These are phyloP conservation scores for Solanum ahanhuiri DNA, from an alignment of 257 asterid species.

Conservation along the genomic window DNA sequence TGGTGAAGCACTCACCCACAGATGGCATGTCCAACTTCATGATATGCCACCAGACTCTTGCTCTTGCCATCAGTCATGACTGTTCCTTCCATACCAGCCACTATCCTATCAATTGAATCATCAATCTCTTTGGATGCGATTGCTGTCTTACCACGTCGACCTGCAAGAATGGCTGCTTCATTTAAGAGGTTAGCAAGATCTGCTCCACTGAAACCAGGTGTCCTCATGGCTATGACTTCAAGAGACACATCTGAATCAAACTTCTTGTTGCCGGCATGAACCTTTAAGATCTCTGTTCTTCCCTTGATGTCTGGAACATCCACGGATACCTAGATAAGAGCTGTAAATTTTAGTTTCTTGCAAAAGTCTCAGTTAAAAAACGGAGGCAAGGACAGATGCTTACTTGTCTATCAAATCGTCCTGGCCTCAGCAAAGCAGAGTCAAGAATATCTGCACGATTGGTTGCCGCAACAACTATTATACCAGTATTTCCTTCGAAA, in stretches of 20 bases:
- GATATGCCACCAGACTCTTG: conserved; percentile 97
- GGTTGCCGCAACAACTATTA: conserved; percentile 93
- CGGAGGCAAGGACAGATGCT: background rate
- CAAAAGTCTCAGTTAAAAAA: background rate
- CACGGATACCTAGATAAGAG: conserved; percentile 56
- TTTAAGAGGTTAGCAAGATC: conserved; percentile 97
- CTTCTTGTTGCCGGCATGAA: conserved; percentile 81
- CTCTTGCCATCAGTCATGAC: conserved; percentile 99
- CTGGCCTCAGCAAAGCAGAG: conserved; percentile 90
- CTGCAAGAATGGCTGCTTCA: conserved; percentile 95
- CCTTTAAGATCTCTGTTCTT: conserved; percentile 91
- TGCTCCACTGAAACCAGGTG: conserved; percentile 99
- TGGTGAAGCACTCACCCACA: conserved; percentile 61
- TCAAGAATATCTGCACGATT: conserved; percentile 98
- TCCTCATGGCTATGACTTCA: conserved; percentile 95
- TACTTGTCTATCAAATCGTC: conserved; percentile 98
- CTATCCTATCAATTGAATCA: conserved; percentile 94
- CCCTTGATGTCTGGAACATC: conserved; percentile 98
- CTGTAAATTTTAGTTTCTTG: background rate
- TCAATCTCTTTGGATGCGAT: conserved; percentile 88
- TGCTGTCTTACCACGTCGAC: conserved; percentile 79
- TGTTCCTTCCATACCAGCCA: conserved; percentile 99
- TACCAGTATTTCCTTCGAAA: conserved; percentile 95
- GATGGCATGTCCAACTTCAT: conserved; percentile 98
- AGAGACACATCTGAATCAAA: conserved; percentile 82